Evolutionary conservation across 768 basidiomycete species (phyloP), one percentile per base, ranked within the genome.

Genomic region (Termitomyces bulborhizus): DNA sequence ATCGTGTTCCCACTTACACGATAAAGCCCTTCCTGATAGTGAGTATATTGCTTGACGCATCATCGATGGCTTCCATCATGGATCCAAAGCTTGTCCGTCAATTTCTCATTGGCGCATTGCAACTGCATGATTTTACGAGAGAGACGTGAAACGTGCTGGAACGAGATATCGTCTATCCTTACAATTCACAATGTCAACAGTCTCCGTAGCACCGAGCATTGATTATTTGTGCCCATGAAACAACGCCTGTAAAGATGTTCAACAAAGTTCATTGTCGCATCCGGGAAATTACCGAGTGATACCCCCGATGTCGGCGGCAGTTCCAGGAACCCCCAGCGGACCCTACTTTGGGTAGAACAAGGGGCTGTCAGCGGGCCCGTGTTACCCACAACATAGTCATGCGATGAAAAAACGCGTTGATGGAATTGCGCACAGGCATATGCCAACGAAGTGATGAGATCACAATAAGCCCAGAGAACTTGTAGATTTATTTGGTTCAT

Each of bases 321-420:
- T 36, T 44, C 15, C 37, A 31, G 36, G 42, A 32, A 49, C 29
- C 26, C 29, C 26, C 27, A 51, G 29, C n/a, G 5, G 21, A n/a
- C 7, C 12, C 29, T 43, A 24, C 29, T 32, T 32, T 27, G 3
- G 11, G 13, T 31, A 15, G 31, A 53, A 54, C 55, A 50, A 46
- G 58, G 46, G 44, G 58, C 27, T 40, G 1, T 55, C 31, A 27
- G 46, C 46, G 46, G 43, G 46, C 43, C 58, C 54, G 54, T 53
- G 51, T 16, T 56, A 59, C 58, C 55, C 58, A 51, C 18, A 50
- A 46, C 8, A 29, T 18, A 18, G 34, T 43, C 21, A 37, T 37
- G 4, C 16, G 36, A 26, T 3, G 16, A 49, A 48, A 15, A 36
- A 21, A 34, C 4, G 15, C 12, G 18, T 21, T 16, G 6, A 4